Percentiles rank a stretch among this genome's conserved stretches.
Evolutionary conservation across 2,329 filamentous ascomycete genomes (phyloP).

Genomic region (Fonsecaea multimorphosa): DNA sequence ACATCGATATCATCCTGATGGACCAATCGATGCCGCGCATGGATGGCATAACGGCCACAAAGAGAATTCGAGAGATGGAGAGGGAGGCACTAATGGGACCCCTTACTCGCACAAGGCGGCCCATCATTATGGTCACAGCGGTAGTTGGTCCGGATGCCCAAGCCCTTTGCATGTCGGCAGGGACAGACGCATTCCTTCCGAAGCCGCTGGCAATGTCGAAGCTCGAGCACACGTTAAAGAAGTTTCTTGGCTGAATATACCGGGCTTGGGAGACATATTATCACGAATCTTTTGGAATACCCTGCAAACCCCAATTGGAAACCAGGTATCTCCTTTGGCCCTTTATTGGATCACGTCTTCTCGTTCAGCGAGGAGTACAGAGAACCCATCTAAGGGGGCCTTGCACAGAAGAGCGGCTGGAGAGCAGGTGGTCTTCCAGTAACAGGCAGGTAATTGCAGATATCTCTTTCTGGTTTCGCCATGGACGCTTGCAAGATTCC

Average conservation of each 20-base stretch:
- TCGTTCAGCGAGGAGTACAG: not conserved
- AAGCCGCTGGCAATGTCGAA: constrained; percentile 41
- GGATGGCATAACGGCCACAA: constrained; percentile 43
- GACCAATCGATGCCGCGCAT: constrained; percentile 45
- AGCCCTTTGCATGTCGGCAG: constrained; percentile 40
- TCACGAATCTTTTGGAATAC: not conserved
- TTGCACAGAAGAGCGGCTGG: too few species aligned
- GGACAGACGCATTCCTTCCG: constrained; percentile 43
- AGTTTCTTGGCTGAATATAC: constrained; percentile 23
- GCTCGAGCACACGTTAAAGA: constrained; percentile 31
- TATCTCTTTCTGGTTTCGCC: not conserved
- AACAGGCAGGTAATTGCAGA: not conserved
- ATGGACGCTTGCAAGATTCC: not conserved
- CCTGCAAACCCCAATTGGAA: not conserved
- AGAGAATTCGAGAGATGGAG: constrained; percentile 44
- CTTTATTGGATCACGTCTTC: not conserved
- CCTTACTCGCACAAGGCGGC: constrained; percentile 33
- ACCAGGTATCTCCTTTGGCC: not conserved
- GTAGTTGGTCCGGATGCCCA: constrained; percentile 41
- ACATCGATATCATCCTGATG: constrained; percentile 44
- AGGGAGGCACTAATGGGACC: constrained; percentile 39
- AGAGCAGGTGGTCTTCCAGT: not conserved
- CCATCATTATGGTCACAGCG: constrained; percentile 44
- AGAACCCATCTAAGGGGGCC: not conserved
- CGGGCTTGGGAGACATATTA: too few species aligned